These are phyloP conservation scores for Piper betle DNA, from an alignment of 164 flowering plant genomes.

Conservation along the genomic window DNA sequence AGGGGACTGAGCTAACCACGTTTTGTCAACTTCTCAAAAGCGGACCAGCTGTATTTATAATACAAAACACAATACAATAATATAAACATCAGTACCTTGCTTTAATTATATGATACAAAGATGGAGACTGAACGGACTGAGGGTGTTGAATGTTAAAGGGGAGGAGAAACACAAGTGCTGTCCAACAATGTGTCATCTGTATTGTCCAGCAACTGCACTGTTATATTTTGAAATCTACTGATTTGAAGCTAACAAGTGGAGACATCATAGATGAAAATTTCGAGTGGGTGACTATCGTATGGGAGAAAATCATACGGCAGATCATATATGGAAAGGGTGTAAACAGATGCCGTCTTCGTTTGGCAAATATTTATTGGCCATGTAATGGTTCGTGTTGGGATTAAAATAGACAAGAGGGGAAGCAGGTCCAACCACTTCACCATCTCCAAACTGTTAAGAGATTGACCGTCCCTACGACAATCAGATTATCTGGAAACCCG, in stretches of 20 bases:
- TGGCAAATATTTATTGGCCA: too few species aligned
- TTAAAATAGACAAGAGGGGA: too few species aligned
- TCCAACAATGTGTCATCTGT: background rate
- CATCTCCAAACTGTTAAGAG: too few species aligned
- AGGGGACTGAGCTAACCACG: background rate
- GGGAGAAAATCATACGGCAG: too few species aligned
- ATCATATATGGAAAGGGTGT: too few species aligned
- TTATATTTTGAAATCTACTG: background rate
- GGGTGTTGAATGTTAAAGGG: background rate
- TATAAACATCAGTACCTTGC: background rate
- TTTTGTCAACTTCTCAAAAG: background rate
- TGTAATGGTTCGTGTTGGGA: too few species aligned
- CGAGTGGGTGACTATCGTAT: too few species aligned
- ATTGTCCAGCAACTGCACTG: slow-evolving; percentile 2
- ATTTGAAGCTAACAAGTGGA: background rate
- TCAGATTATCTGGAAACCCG: too few species aligned
- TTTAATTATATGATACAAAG: background rate
- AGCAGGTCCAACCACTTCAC: too few species aligned
- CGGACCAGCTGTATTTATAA: background rate
- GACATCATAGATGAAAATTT: too few species aligned
- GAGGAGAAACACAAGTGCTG: background rate
- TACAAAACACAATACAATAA: background rate
- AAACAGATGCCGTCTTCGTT: too few species aligned
- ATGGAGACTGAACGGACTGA: background rate
- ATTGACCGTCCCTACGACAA: too few species aligned